These are phyloP conservation scores for Taiozyma sp. DNA, from an alignment of 1,139 yeast species.

Conservation along the genomic window DNA sequence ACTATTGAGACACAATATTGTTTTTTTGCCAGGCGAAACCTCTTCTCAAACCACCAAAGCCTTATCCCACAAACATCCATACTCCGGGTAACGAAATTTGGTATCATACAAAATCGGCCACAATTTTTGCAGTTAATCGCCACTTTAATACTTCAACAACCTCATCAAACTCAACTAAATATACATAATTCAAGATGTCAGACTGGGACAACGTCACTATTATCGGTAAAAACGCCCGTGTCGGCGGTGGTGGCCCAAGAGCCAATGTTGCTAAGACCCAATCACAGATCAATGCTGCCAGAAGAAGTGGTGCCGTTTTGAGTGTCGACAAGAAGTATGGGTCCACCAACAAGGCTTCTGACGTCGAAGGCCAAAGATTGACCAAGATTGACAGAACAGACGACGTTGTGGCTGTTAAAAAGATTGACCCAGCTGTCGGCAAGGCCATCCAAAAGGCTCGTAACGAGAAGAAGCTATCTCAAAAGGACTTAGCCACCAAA, in stretches of 20 bases:
- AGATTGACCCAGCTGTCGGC: constrained; percentile 80
- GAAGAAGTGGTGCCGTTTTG: constrained; percentile 84
- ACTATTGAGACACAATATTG: too few relatives aligned
- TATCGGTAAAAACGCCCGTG: constrained; percentile 85
- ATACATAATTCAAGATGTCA: constrained; percentile 28
- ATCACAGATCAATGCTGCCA: constrained; percentile 85
- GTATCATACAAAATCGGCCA: background rate
- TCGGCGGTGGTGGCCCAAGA: constrained; percentile 87
- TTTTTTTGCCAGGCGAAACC: too few relatives aligned
- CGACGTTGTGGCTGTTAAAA: constrained; percentile 91
- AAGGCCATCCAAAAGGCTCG: constrained; percentile 84
- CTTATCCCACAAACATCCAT: too few relatives aligned
- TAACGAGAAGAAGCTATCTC: constrained; percentile 84
- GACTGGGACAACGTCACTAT: constrained; percentile 92
- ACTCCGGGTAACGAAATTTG: background rate
- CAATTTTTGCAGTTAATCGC: background rate
- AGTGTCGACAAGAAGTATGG: constrained; percentile 93
- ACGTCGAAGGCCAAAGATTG: constrained; percentile 91
- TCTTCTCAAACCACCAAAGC: too few relatives aligned
- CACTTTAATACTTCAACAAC: background rate
- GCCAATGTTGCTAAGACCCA: constrained; percentile 76
- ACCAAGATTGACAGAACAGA: constrained; percentile 92
- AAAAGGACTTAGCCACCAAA: constrained; percentile 93
- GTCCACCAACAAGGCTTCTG: constrained; percentile 56
- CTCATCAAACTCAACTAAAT: background rate